phyloP scores from a whole-genome alignment of 1,284 basidiomycete genomes.

The Tilletia horrida region DNA sequence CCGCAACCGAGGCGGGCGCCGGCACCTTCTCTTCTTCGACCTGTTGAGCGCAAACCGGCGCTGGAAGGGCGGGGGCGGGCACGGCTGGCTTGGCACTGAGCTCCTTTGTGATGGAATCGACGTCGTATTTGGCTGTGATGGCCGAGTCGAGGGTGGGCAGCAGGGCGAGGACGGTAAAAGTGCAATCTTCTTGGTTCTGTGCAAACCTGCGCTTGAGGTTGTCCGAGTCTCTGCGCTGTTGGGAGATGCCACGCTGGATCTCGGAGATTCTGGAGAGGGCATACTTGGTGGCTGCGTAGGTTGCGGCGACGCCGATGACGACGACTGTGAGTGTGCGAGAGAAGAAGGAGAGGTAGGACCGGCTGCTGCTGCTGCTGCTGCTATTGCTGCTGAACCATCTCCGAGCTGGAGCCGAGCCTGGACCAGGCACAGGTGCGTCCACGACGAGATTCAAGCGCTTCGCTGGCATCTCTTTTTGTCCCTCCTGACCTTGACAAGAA shows the following conservation, averaged over 20 bases:
- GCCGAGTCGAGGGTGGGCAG: conserved; percentile 72
- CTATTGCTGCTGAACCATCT: conserved; percentile 3
- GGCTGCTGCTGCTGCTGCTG: background rate
- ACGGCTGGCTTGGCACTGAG: conserved; percentile 59
- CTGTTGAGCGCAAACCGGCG: background rate
- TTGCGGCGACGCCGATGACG: conserved; percentile 1
- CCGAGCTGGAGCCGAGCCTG: background rate
- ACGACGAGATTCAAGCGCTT: conserved; percentile 10
- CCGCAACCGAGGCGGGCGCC: too few relatives aligned
- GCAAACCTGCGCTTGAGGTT: conserved; percentile 74
- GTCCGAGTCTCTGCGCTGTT: background rate
- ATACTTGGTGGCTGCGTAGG: conserved; percentile 1
- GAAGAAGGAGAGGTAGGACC: conserved; percentile 18
- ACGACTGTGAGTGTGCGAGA: conserved; percentile 4
- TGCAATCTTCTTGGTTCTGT: conserved; percentile 76
- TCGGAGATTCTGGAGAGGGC: conserved; percentile 5
- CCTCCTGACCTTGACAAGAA: background rate
- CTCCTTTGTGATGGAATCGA: conserved; percentile 72
- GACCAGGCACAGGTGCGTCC: conserved; percentile 16
- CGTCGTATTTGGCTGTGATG: conserved; percentile 73
- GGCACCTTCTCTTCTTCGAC: conserved; percentile 1
- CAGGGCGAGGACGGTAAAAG: conserved; percentile 75
- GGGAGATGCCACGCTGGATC: background rate
- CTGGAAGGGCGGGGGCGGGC: background rate
- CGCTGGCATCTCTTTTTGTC: background rate